Evolutionary conservation across 163 green algal species (phyloP).

Genomic region (Prototheca stagnorum): DNA sequence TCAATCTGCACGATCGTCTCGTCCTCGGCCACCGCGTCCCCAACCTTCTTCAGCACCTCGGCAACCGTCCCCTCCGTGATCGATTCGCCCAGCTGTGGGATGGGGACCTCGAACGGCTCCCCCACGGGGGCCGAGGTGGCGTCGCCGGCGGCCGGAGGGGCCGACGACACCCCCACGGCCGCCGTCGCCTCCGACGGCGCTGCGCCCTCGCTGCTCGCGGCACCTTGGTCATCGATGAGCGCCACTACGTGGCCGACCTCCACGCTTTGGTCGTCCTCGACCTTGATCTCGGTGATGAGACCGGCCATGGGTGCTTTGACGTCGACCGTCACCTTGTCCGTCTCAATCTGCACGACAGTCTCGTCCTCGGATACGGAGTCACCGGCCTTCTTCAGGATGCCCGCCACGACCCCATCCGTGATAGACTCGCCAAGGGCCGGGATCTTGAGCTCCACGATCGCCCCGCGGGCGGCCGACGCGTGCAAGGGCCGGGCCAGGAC

Average conservation of each 20-base stretch:
- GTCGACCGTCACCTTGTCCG: slow-evolving; percentile 88
- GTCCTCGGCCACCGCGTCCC: slow-evolving; percentile 59
- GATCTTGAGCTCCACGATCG: slow-evolving; percentile 21
- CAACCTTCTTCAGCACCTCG: slow-evolving; percentile 44
- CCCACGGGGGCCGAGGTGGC: too few species aligned
- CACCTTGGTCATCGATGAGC: too few species aligned
- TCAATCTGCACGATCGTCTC: slow-evolving; percentile 77
- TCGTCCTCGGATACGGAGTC: slow-evolving; percentile 69
- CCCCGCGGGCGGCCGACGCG: too few species aligned
- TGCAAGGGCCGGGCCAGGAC: too few species aligned
- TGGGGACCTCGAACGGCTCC: slow-evolving; percentile 8
- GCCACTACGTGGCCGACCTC: slow-evolving; percentile 55
- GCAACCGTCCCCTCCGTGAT: slow-evolving; percentile 68
- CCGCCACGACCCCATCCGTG: slow-evolving; percentile 55
- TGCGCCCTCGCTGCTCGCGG: too few species aligned
- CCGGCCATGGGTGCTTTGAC: slow-evolving; percentile 51
- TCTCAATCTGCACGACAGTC: slow-evolving; percentile 74
- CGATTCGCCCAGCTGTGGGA: slow-evolving; percentile 62
- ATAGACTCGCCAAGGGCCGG: slow-evolving; percentile 71
- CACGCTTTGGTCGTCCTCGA: slow-evolving; percentile 68
- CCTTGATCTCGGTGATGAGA: slow-evolving; percentile 25
- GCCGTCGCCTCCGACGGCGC: too few species aligned
- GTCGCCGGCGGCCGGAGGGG: too few species aligned
- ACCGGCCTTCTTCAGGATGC: slow-evolving; percentile 49
- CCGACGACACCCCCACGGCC: too few species aligned